Evolutionary conservation across 345 rosid genomes (phyloP).

Genomic region (Laguncularia racemosa): DNA sequence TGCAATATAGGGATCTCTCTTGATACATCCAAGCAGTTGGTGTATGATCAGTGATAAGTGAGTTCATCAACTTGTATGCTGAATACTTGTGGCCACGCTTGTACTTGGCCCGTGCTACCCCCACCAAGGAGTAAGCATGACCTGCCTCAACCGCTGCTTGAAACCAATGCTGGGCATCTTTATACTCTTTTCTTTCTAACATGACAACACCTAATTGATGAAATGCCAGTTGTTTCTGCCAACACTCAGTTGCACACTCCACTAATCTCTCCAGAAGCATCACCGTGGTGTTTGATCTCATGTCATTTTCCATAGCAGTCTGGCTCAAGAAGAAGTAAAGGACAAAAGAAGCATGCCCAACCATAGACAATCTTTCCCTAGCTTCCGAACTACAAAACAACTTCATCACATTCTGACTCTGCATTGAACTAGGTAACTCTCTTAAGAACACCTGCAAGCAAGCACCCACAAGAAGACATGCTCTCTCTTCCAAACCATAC

Average conservation of each 20-base stretch:
- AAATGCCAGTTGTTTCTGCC: slow-evolving; percentile 84
- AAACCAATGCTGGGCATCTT: slow-evolving; percentile 85
- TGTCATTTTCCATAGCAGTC: slow-evolving; percentile 70
- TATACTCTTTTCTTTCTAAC: slow-evolving; percentile 83
- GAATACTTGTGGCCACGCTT: slow-evolving; percentile 84
- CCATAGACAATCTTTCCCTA: slow-evolving; percentile 48
- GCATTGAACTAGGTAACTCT: slow-evolving; percentile 67
- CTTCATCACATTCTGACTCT: slow-evolving; percentile 50
- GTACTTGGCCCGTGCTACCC: slow-evolving; percentile 83
- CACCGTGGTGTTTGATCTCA: slow-evolving; percentile 79
- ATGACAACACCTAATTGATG: slow-evolving; percentile 85
- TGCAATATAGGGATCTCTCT: slow-evolving; percentile 77
- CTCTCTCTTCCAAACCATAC: slow-evolving; percentile 72
- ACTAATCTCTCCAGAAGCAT: slow-evolving; percentile 80
- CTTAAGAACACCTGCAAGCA: slow-evolving; percentile 82
- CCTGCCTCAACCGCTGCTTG: slow-evolving; percentile 62
- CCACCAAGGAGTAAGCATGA: slow-evolving; percentile 62
- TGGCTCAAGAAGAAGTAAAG: slow-evolving; percentile 77
- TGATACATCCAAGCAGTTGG: slow-evolving; percentile 94
- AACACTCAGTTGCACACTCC: slow-evolving; percentile 55
- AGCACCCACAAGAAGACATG: slow-evolving; percentile 73
- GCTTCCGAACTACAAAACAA: slow-evolving; percentile 59
- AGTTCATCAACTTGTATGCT: slow-evolving; percentile 74
- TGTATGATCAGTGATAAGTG: slow-evolving; percentile 45
- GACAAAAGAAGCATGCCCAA: slow-evolving; percentile 75